Evolutionary conservation across 2,329 filamentous ascomycete genomes (phyloP).

Genomic region (Metarhizium brunneum): DNA sequence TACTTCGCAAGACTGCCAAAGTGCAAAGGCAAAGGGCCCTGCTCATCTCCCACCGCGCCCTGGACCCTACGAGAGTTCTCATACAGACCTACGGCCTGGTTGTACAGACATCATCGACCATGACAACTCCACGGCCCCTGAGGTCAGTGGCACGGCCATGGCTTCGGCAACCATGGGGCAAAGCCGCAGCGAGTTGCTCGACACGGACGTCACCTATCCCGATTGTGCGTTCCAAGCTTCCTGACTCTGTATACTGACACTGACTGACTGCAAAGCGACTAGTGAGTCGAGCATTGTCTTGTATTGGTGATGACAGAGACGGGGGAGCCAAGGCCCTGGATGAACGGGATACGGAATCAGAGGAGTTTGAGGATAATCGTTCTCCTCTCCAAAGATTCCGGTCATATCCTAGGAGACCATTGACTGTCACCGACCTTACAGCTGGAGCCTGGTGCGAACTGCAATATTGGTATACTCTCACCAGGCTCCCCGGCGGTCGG

Average conservation of each 20-base stretch:
- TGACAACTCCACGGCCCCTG: neutral
- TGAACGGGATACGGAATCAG: neutral
- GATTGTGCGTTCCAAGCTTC: constrained; percentile 36
- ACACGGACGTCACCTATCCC: constrained; percentile 34
- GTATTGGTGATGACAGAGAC: constrained; percentile 8
- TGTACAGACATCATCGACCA: neutral
- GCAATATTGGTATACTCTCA: constrained; percentile 84
- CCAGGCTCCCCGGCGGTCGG: constrained; percentile 58
- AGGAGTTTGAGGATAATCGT: constrained; percentile 20
- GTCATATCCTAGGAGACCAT: constrained; percentile 62
- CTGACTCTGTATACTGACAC: neutral
- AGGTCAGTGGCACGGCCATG: neutral
- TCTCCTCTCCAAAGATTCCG: constrained; percentile 72
- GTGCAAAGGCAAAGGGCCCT: neutral
- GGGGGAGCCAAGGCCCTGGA: constrained; percentile 6
- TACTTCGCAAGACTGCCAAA: constrained; percentile 12
- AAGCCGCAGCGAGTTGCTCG: constrained; percentile 1
- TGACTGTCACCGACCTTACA: constrained; percentile 82
- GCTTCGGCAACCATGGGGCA: neutral
- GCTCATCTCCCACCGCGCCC: neutral
- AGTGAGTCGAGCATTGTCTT: constrained; percentile 42
- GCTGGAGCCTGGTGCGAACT: constrained; percentile 93
- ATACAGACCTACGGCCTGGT: constrained; percentile 1
- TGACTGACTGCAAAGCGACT: constrained; percentile 61
- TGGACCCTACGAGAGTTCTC: neutral